Evolutionary conservation across 768 basidiomycete genomes (phyloP), one percentile per base, ranked within the genome.

Genomic region (Mycena polygramma): DNA sequence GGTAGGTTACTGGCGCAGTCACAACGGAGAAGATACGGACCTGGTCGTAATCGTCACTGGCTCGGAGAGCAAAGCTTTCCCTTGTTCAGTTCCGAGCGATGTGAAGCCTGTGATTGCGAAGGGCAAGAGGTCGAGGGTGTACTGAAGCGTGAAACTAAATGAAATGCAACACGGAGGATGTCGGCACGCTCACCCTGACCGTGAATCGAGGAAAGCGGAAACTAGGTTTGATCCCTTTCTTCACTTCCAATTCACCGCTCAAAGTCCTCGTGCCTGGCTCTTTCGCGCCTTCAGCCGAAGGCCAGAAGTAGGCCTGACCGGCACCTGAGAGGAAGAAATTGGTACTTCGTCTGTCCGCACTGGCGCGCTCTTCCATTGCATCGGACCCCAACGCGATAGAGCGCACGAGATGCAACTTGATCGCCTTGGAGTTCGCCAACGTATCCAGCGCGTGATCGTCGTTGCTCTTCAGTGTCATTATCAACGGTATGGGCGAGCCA

Each of bases 211-310:
- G 81, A 65, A 83, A 83, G 26, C 73, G 71, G 72, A 82, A 83
- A 67, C 78, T 81, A 2, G 81, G 86, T 72, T 86, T 89, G 58
- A 86, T 61, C 19, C 73, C 75, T 70, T 78, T 84, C 63, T 81
- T 80, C n/a, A 89, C 79, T 20, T 85, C 82, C 35, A 91, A 63
- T 76, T 90, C 89, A 9, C 90, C 89, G 59, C 82, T 81, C 17
- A 90, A 76, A 48, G 77, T 73, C 30, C 86, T 81, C 58, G 75
- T 80, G 8, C 80, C 80, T 5, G 66, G 58, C 65, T 74, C 78
- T 30, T 76, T 73, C 19, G 75, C 75, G 24, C 80, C 78, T 37
- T 82, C 82, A 11, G 75, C 74, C 8, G 81, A 78, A 2, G 81
- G 79, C 89, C 88, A 91, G 76, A 89, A 88, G 43, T 83, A 82